phyloP scores from a whole-genome alignment of 2,329 filamentous ascomycete genomes.

The Ascochyta viciae-villosae region DNA sequence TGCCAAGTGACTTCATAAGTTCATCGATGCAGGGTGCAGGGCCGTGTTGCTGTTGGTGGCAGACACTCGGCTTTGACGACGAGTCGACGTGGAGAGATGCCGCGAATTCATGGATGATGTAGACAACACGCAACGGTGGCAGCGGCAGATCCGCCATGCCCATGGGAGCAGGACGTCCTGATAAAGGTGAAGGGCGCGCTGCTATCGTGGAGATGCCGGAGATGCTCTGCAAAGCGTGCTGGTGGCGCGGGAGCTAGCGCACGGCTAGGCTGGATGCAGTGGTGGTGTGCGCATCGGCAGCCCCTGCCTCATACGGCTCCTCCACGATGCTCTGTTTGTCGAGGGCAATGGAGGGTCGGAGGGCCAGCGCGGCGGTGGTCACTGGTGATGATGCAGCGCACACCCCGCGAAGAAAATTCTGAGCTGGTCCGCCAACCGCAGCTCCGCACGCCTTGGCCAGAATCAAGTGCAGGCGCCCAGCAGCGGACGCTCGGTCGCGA shows the following conservation, averaged over 20 bases:
- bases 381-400: slow-evolving; percentile 18
- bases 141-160: slow-evolving; percentile 2
- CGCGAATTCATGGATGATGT: slow-evolving; percentile 14
- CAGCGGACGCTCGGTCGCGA: slow-evolving; percentile 27
- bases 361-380: not conserved
- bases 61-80: slow-evolving; percentile 8
- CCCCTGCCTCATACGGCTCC: slow-evolving; percentile 24
- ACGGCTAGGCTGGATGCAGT: slow-evolving; percentile 13
- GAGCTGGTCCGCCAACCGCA: slow-evolving; percentile 27
- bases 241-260: slow-evolving; percentile 33
- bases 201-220: slow-evolving; percentile 44
- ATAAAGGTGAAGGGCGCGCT: slow-evolving; percentile 21
- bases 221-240: slow-evolving; percentile 29
- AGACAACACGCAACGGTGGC: not conserved
- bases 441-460: slow-evolving; percentile 29
- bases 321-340: slow-evolving; percentile 24
- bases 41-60: slow-evolving; percentile 13
- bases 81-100: slow-evolving; percentile 3
- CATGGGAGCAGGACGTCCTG: slow-evolving; percentile 16
- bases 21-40: slow-evolving; percentile 18
- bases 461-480: slow-evolving; percentile 23
- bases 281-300: slow-evolving; percentile 27
- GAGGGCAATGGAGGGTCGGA: slow-evolving; percentile 9
- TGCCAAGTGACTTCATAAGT: slow-evolving; percentile 14
- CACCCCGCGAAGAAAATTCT: slow-evolving; percentile 41